Base-by-base conservation (phyloP, 306 rosid species). In the Cucumis melo region DNA sequence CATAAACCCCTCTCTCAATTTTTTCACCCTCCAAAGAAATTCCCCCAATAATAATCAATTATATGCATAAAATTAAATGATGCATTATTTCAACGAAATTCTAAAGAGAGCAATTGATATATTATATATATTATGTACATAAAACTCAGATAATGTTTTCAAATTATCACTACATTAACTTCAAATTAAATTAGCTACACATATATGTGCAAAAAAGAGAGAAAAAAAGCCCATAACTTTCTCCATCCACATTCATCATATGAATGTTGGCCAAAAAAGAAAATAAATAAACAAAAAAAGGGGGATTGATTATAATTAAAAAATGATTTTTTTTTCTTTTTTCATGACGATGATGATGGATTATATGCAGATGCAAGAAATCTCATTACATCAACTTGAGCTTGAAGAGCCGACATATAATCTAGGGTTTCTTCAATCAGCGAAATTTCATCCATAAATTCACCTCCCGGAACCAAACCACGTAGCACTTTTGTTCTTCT, bases 391-490 rank as follows among this genome's bases (percentile, higher is more conserved):
- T 91, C 93, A 82, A 91, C 91, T 78, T 93, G 98, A 85, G 92
- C 90, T 75, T 76, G 81, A 7, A 93, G 80, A 19, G 91, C 86
- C 55, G 80, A 23, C 0, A 93, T 79, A 58, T 93, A 93, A 85
- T 93, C 98, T 84, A 93, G 93, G 89, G 97, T 82, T 93, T 93
- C 98, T 29, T 84, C 89, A 12, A 93, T 81, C 90, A 93, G 82
- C 61, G 78, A 79, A 23, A 74, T 61, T 38, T 86, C 91, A 11
- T 91, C 96, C 90, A 91, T 85, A 56, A 53, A 85, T 62, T 89
- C 85, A 24, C 97, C 97, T 0, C 98, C 97, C 10, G 97, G 98
- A 15, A 93, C 80, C n/a, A 93, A 78, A 54, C 89, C 82, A 83
- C 81, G 87, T 4, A 93, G 86, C 67, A 74, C 77, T 48, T 62